Evolutionary conservation across 192 early-diverging fungal species (phyloP).

Genomic region (Coemansia sp.): DNA sequence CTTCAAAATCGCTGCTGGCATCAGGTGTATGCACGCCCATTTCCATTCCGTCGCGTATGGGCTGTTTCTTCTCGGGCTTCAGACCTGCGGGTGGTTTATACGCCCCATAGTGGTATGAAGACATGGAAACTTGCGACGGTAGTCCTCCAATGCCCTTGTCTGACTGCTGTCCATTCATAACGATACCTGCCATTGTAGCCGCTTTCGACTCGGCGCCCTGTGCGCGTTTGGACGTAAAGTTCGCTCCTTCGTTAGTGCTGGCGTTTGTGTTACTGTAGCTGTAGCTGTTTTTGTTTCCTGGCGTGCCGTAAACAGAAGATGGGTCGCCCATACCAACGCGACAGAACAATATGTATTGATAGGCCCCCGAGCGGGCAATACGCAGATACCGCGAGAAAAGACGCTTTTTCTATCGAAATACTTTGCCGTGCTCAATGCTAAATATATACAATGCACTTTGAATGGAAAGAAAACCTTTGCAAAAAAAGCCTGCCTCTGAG

Average conservation of each 20-base stretch:
- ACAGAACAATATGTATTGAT: neutral
- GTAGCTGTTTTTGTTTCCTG: neutral
- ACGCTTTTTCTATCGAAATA: neutral
- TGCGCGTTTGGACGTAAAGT: neutral
- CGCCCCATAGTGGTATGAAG: slow-evolving; percentile 30
- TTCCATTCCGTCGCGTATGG: neutral
- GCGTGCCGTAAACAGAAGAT: slow-evolving; percentile 4
- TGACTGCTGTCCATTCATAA: slow-evolving; percentile 33
- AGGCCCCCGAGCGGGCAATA: neutral
- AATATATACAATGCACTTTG: slow-evolving; percentile 5
- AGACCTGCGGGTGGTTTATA: neutral
- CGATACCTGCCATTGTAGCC: slow-evolving; percentile 40
- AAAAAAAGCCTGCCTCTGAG: neutral
- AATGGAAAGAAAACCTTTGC: neutral
- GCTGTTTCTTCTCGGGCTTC: neutral
- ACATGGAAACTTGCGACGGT: slow-evolving; percentile 23
- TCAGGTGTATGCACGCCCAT: slow-evolving; percentile 9
- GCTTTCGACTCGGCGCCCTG: neutral
- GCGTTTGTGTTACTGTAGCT: neutral
- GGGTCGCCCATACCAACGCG: slow-evolving; percentile 2
- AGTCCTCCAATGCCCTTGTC: slow-evolving; percentile 34
- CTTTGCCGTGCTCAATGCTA: slow-evolving; percentile 2
- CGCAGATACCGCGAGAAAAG: neutral
- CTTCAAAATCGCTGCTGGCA: neutral
- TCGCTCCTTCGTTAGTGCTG: neutral